Conservation (phyloP, 1,284 basidiomycete genomes). For the Pyrrhoderma lamaoense region DNA sequence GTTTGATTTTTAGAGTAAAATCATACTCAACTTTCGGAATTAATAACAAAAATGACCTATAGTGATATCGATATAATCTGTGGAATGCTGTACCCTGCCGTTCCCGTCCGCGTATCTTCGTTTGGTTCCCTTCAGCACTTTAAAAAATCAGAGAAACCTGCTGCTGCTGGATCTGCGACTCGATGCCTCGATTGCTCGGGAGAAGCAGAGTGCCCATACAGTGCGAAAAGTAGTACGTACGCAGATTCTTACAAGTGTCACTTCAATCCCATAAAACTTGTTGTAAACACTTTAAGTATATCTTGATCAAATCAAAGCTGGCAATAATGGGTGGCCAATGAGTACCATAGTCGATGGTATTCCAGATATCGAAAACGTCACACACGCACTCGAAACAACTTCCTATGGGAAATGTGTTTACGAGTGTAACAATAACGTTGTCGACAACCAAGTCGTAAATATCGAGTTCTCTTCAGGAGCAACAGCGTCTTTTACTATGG, state of each 20-base stretch:
- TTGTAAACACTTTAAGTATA: too few species aligned
- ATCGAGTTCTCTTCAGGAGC: slow-evolving; percentile 71
- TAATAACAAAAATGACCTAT: too few species aligned
- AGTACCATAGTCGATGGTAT: slow-evolving; percentile 65
- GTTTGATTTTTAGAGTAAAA: slow-evolving; percentile 15
- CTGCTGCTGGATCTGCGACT: slow-evolving; percentile 53
- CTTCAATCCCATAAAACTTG: slow-evolving; percentile 16
- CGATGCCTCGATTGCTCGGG: slow-evolving; percentile 69
- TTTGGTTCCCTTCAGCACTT: slow-evolving; percentile 83
- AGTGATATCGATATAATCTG: slow-evolving; percentile 82
- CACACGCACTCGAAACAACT: slow-evolving; percentile 50
- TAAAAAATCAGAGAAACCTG: slow-evolving; percentile 63
- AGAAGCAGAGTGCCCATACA: slow-evolving; percentile 71
- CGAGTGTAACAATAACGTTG: slow-evolving; percentile 74
- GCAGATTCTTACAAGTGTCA: slow-evolving; percentile 7
- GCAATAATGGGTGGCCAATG: slow-evolving; percentile 56
- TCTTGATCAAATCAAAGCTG: slow-evolving; percentile 53
- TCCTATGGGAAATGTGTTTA: slow-evolving; percentile 83
- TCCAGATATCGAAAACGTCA: slow-evolving; percentile 73
- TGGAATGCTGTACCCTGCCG: slow-evolving; percentile 62
- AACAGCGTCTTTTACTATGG: slow-evolving; percentile 79
- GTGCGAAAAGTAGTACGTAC: slow-evolving; percentile 72
- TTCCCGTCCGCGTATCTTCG: slow-evolving; percentile 64
- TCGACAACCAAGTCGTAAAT: slow-evolving; percentile 75
- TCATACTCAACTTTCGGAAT: background rate